Evolutionary conservation across 192 early-diverging fungal species (phyloP).

Genomic region (Helicostylum pulchrum): DNA sequence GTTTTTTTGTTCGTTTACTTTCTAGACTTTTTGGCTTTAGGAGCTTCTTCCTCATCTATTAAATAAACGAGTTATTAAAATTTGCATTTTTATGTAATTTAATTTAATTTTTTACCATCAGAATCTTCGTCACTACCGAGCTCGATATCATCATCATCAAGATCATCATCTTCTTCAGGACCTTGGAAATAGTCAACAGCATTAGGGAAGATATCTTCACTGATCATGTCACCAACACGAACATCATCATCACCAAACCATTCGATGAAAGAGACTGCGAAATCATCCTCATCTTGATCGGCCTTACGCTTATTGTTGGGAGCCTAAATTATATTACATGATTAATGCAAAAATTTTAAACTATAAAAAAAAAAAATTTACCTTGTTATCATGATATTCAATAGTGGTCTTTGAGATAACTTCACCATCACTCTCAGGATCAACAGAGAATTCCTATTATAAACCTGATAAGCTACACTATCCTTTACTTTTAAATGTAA

Average conservation of each 20-base stretch:
- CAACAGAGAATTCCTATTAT: slow-evolving; percentile 25
- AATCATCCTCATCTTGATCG: slow-evolving; percentile 4
- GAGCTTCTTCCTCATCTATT: slow-evolving; percentile 1
- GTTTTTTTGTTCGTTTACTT: slow-evolving; percentile 40
- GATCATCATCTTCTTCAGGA: slow-evolving; percentile 22
- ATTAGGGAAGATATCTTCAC: slow-evolving; percentile 35
- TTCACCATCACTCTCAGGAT: slow-evolving; percentile 14
- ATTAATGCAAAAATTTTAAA: not conserved
- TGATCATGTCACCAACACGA: slow-evolving; percentile 6
- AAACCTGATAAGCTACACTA: not conserved
- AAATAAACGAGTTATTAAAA: too few relatives aligned
- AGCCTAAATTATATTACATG: not conserved
- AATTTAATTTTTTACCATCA: slow-evolving; percentile 10
- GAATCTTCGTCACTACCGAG: slow-evolving; percentile 30
- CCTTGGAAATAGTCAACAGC: slow-evolving; percentile 25
- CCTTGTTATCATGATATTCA: slow-evolving; percentile 31
- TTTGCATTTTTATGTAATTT: too few relatives aligned
- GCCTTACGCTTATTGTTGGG: slow-evolving; percentile 30
- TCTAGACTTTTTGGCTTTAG: slow-evolving; percentile 15
- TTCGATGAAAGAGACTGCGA: slow-evolving; percentile 19
- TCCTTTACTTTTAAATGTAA: not conserved
- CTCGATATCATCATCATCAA: slow-evolving; percentile 31
- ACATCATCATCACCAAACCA: slow-evolving; percentile 33
- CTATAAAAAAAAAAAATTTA: not conserved
- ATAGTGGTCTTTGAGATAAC: slow-evolving; percentile 23